Base-by-base conservation (phyloP, 1,284 basidiomycete genomes). In the Gomphus bonarii region DNA sequence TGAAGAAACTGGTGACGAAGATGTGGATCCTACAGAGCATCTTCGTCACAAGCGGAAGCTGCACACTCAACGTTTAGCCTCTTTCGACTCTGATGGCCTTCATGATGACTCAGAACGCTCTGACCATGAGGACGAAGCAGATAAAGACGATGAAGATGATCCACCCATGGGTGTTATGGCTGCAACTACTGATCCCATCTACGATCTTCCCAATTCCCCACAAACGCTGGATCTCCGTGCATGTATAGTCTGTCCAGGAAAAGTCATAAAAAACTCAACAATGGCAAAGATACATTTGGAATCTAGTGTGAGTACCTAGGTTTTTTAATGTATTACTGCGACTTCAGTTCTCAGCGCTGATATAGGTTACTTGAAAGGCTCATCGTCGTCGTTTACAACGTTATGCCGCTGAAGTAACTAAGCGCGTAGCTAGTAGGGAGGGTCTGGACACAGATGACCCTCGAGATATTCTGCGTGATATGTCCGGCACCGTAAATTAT, bases 221-320 rank as follows among this genome's bases (percentile, higher is more conserved):
- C 61, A 58, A 18, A 81, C 52, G 73, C 79, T 22, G 75, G 76
- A 20, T 43, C 64, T 78, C 31, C 75, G 76, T 61, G 75, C 73
- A 30, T 92, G 90, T 65, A 75, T 87, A 3, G 66, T 87, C 9
- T 93, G 90, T 68, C 88, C 85, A 5, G 82, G 82, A 35, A 91
- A 87, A 66, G 63, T 77, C 18, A 73, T 93, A 54, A 91, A 90
- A 69, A 79, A 80, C 55, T 60, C 66, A 12, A 74, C 73, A 54
- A 84, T 88, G 80, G 73, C 78, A 14, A 70, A 75, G 58, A 69
- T 78, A 11, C 90, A 93, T 69, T 71, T 76, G 58, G 72, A 71
- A 18, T 85, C 87, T 53, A 80, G 78, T 66, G 89, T 84, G 75
- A 69, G 85, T 81, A 63, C 59, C 66, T 60, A 52, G 57, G 59